These are phyloP conservation scores for Colletotrichum somersetense DNA, from an alignment of 2,329 filamentous ascomycete genomes.

Conservation along the genomic window DNA sequence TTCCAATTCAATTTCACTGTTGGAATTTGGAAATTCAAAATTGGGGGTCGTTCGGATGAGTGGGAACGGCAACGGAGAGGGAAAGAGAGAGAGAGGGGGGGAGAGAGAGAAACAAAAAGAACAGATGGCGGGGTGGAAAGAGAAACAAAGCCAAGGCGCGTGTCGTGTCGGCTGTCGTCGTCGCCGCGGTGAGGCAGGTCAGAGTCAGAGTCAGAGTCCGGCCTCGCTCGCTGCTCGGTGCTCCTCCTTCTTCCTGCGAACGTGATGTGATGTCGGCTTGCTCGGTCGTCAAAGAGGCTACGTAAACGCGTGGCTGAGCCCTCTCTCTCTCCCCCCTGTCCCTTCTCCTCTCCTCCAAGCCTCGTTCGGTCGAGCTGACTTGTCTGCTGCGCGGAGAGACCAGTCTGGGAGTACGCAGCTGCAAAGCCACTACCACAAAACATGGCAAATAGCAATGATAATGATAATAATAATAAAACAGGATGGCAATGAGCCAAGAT, in stretches of 20 bases:
- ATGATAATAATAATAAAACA: neutral
- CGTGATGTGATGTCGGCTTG: neutral
- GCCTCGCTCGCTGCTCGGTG: neutral
- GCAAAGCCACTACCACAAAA: neutral
- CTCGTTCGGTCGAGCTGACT: constrained; percentile 32
- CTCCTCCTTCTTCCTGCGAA: neutral
- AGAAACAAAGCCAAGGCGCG: constrained; percentile 9
- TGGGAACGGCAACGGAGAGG: neutral
- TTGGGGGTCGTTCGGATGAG: constrained; percentile 18
- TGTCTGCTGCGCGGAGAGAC: constrained; percentile 1
- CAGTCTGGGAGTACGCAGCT: constrained; percentile 4
- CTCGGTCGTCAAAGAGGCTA: constrained; percentile 6
- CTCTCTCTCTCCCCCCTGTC: neutral
- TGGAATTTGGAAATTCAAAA: neutral
- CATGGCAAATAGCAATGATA: no score
- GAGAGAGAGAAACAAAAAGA: neutral
- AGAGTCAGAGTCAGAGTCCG: neutral
- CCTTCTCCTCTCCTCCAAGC: constrained; percentile 23
- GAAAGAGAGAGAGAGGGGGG: no score
- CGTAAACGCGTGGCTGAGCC: constrained; percentile 39
- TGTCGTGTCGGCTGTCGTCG: neutral
- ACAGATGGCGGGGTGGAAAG: neutral
- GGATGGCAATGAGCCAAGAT: neutral
- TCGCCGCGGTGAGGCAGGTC: neutral
- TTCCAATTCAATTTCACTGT: constrained; percentile 12